phyloP scores from a whole-genome alignment of 129 eudicot species.

The Flaveria sonorensis region DNA sequence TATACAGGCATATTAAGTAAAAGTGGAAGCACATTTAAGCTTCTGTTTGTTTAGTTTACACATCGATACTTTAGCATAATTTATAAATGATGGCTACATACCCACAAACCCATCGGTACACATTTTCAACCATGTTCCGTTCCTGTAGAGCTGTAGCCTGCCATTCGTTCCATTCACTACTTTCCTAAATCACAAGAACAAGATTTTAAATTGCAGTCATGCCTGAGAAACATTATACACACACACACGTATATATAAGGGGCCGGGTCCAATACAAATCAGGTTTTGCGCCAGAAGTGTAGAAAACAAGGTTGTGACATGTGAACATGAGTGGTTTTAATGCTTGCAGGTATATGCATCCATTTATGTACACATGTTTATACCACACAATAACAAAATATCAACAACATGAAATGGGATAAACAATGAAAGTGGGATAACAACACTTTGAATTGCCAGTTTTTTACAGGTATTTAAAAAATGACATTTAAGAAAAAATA shows the following conservation, averaged over 20 bases:
- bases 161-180: slow-evolving; percentile 86
- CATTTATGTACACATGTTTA: too few species aligned
- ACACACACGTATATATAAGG: not conserved
- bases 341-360: too few species aligned
- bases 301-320: too few species aligned
- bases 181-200: slow-evolving; percentile 47
- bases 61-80: not conserved
- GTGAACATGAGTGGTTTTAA: too few species aligned
- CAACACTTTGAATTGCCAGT: too few species aligned
- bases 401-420: too few species aligned
- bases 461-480: too few species aligned
- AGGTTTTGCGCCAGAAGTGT: too few species aligned
- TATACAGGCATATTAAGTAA: slow-evolving; percentile 7
- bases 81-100: slow-evolving; percentile 35
- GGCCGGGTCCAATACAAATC: too few species aligned
- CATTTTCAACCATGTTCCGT: slow-evolving; percentile 75
- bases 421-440: too few species aligned
- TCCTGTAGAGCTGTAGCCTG: slow-evolving; percentile 76
- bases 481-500: too few species aligned
- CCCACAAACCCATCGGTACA: slow-evolving; percentile 98
- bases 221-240: not conserved
- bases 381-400: too few species aligned
- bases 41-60: not conserved
- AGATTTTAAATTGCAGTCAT: not conserved
- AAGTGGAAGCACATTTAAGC: not conserved